Evolutionary conservation across 2,329 filamentous ascomycete species (phyloP).

Genomic region (Sarocladiaceae sp.): DNA sequence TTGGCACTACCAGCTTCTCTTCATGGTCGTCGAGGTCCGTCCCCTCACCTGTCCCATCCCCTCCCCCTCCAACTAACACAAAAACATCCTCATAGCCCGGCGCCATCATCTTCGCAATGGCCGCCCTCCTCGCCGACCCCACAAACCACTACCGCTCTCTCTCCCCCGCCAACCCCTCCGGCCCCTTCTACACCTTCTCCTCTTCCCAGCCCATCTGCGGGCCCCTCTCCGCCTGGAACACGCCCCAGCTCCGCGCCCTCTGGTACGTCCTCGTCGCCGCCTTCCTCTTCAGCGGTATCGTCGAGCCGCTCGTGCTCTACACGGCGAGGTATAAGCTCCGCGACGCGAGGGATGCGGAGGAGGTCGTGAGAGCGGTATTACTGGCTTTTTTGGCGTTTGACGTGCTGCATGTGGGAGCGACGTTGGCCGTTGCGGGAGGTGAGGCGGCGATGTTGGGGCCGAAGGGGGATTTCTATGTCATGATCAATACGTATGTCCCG

Average conservation of each 20-base stretch:
- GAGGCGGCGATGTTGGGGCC: background rate
- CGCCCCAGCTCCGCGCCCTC: background rate
- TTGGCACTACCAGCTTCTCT: conserved; percentile 1
- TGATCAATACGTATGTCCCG: conserved; percentile 8
- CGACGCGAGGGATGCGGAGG: background rate
- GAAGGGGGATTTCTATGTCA: conserved; percentile 7
- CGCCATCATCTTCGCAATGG: conserved; percentile 9
- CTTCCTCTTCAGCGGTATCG: conserved; percentile 2
- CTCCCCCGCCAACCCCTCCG: background rate
- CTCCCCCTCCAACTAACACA: background rate
- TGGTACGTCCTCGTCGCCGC: conserved; percentile 1
- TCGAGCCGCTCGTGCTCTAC: conserved; percentile 5
- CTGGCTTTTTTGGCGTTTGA: conserved; percentile 3
- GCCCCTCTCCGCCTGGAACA: background rate
- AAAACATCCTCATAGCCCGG: conserved; percentile 4
- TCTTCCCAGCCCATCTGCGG: background rate
- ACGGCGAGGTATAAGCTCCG: conserved; percentile 2
- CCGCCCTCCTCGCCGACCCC: conserved; percentile 7
- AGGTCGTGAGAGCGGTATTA: background rate
- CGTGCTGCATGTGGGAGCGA: background rate
- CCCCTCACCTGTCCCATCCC: background rate
- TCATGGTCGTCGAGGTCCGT: conserved; percentile 10
- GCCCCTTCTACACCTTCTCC: background rate
- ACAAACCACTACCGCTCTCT: conserved; percentile 7
- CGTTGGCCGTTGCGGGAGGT: background rate